Evolutionary conservation across 2,329 filamentous ascomycete genomes (phyloP), one percentile per base, ranked within the genome.

Genomic region (Sporothrix pseudoabietina): DNA sequence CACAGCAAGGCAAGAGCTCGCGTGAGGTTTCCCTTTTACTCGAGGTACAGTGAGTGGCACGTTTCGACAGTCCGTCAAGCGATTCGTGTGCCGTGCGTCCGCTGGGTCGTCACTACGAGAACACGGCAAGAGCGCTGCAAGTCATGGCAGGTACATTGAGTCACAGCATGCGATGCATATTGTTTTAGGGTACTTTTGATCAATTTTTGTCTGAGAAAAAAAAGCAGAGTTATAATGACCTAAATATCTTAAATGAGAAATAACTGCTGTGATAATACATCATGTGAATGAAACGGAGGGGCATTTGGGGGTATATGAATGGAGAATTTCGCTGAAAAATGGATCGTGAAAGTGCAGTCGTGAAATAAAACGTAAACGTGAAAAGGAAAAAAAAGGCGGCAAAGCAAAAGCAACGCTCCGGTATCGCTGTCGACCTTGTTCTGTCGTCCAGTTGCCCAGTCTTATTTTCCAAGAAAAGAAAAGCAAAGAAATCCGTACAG

Each of bases 291-390:
- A 14, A 8, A 54, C 39, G 16, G 19, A 22, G 16, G 19, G 47
- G 47, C 2, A 54, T 54, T 35, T 7, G 57, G 44, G 65, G 44
- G 47, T 69, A 69, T 69, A 54, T 41, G 66, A 69, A 69, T 49
- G 16, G 63, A 32, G 47, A 52, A 22, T 10, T 12, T 10, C 65
- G 65, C 65, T 52, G 65, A 39, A 9, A 68, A n/a, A 52, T 8
- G 44, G 52, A 55, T 55, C 52, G n/a, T 22, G 22, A 55, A 55
- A 32, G 22, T 32, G 14, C n/a, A 66, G 22, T 12, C n/a, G 14
- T 30, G 26, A 35, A 12, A 35, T 7, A 14, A 54, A 22, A 69
- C 7, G 30, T 12, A 30, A 5, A 26, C 26, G 26, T 26, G 26
- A 52, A 35, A n/a, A 30, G 12, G 19, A 30, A 12, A 3, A 35